phyloP scores from a whole-genome alignment of 768 basidiomycete genomes.

The Boletus rubroflammeus region DNA sequence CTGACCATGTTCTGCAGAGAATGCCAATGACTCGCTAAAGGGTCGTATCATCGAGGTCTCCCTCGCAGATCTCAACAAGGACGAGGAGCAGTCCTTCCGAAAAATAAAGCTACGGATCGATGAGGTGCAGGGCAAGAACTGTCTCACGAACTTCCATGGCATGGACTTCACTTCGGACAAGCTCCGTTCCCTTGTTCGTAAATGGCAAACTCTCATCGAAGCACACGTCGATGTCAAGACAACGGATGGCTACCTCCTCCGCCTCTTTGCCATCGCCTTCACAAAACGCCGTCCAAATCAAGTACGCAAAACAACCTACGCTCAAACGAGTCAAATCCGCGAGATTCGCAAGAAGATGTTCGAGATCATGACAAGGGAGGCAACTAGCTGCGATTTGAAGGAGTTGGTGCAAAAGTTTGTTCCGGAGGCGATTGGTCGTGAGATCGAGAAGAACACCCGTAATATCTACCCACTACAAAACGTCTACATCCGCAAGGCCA shows the following conservation, averaged over 20 bases:
- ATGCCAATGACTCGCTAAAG: constrained; percentile 97
- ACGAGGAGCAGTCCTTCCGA: constrained; percentile 98
- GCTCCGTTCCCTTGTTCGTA: constrained; percentile 98
- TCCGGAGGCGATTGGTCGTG: constrained; percentile 96
- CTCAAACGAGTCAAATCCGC: constrained; percentile 89
- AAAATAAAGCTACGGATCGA: constrained; percentile 99
- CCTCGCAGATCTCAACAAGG: constrained; percentile 96
- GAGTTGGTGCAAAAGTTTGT: constrained; percentile 98
- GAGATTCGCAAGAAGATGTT: constrained; percentile 99
- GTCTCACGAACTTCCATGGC: constrained; percentile 99
- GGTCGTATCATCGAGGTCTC: constrained; percentile 96
- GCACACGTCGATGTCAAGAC: constrained; percentile 99
- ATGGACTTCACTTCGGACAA: constrained; percentile 99
- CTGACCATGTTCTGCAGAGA: constrained; percentile 54
- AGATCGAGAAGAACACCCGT: constrained; percentile 97
- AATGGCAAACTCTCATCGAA: constrained; percentile 99
- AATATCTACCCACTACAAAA: constrained; percentile 99
- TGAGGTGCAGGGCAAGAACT: constrained; percentile 97
- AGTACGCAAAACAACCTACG: constrained; percentile 99
- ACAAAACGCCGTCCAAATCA: constrained; percentile 95
- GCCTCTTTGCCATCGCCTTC: constrained; percentile 98
- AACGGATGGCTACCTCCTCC: constrained; percentile 98
- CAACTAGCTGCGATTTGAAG: constrained; percentile 93
- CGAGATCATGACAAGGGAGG: constrained; percentile 96
- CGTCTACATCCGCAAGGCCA: constrained; percentile 98